Evolutionary conservation across 2,329 filamentous ascomycete genomes (phyloP).

Genomic region (Allantophomopsis lycopodina): DNA sequence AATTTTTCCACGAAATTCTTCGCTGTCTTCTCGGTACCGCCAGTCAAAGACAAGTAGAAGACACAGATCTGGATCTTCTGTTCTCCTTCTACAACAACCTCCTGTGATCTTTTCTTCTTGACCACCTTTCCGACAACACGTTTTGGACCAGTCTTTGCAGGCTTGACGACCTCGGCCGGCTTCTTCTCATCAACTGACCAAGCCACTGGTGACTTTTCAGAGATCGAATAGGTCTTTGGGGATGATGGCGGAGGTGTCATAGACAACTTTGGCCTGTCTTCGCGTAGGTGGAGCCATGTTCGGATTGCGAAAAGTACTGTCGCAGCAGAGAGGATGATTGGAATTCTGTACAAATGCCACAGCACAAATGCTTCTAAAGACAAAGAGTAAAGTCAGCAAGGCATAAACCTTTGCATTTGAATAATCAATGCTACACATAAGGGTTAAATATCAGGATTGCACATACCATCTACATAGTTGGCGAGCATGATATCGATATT

Average conservation of each 20-base stretch:
- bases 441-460: too few species aligned
- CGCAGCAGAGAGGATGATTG: conserved; percentile 24
- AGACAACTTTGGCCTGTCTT: conserved; percentile 15
- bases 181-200: neutral
- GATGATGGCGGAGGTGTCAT: conserved; percentile 13
- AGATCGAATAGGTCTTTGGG: conserved; percentile 7
- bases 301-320: conserved; percentile 21
- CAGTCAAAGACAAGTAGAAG: conserved; percentile 85
- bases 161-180: neutral
- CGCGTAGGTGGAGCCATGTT: conserved; percentile 17
- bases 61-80: conserved; percentile 57
- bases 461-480: too few species aligned
- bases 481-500: too few species aligned
- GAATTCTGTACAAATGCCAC: conserved; percentile 32
- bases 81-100: conserved; percentile 14
- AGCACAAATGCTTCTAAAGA: too few species aligned
- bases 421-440: too few species aligned
- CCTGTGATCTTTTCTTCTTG: conserved; percentile 11
- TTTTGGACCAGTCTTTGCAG: conserved; percentile 19
- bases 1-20: conserved; percentile 36
- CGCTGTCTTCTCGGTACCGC: conserved; percentile 64
- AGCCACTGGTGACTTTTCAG: conserved; percentile 8
- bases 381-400: too few species aligned
- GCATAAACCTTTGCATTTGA: too few species aligned
- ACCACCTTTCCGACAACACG: conserved; percentile 20